These are phyloP conservation scores for Penicillium cosmopolitanum DNA, from an alignment of 495 filamentous ascomycete species.

Conservation along the genomic window DNA sequence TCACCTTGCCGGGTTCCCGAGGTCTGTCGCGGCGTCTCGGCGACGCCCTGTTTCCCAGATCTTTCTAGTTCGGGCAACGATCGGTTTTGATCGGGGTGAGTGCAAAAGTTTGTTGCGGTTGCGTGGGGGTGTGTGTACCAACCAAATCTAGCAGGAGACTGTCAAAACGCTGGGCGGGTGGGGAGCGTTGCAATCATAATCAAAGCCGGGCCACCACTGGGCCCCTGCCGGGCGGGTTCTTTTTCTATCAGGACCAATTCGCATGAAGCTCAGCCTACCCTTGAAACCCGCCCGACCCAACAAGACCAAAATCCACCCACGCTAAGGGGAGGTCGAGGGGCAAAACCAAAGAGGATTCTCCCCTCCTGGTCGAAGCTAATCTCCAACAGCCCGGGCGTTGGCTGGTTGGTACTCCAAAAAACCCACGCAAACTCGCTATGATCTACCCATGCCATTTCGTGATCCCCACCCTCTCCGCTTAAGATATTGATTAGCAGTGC, in stretches of 20 bases:
- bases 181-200: slow-evolving; percentile 23
- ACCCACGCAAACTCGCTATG: slow-evolving; percentile 17
- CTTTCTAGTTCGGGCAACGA: slow-evolving; percentile 12
- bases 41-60: not conserved
- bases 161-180: slow-evolving; percentile 23
- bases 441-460: slow-evolving; percentile 21
- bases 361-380: slow-evolving; percentile 18
- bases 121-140: slow-evolving; percentile 25
- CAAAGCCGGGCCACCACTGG: slow-evolving; percentile 11
- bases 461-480: slow-evolving; percentile 18
- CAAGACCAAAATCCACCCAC: slow-evolving; percentile 6
- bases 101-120: slow-evolving; percentile 20
- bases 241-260: slow-evolving; percentile 13
- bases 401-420: slow-evolving; percentile 21
- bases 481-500: slow-evolving; percentile 11
- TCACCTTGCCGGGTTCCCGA: slow-evolving; percentile 26
- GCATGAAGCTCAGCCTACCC: slow-evolving; percentile 10
- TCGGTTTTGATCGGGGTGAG: slow-evolving; percentile 15
- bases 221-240: not conserved
- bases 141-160: slow-evolving; percentile 18
- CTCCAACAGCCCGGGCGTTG: slow-evolving; percentile 22
- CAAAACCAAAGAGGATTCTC: slow-evolving; percentile 3
- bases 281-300: slow-evolving; percentile 13
- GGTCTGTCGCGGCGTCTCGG: slow-evolving; percentile 11
- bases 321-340: not conserved